Base-by-base conservation (phyloP, 768 basidiomycete species). In the Tremella mesenterica region DNA sequence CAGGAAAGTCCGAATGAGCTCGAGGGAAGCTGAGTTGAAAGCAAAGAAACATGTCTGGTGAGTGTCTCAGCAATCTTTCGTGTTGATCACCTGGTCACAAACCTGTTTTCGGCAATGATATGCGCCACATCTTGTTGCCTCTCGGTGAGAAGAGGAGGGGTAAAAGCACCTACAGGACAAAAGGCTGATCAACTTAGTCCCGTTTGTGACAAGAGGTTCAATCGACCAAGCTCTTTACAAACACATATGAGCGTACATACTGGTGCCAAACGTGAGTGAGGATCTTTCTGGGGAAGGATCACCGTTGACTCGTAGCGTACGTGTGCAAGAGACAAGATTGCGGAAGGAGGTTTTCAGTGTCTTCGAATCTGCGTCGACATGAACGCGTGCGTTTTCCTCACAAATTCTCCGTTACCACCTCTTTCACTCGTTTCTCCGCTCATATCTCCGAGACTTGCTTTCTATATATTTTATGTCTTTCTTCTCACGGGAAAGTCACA, bases 241-340 rank as follows among this genome's bases (percentile, higher is more conserved):
- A 67, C 71, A 1, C 71, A 73, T 53, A 69, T 70, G 65, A 48
- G 65, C 1, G 71, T 73, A 8, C 71, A 73, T 39, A 73, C 71
- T 9, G 69, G 71, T 4, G 67, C 62, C 18, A 70, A 66, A 44
- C 71, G 71, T 70, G 51, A 59, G 65, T 58, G 56, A 36, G 13
- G 21, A 21, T 33, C 47, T 28, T 28, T 29, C 20, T 21, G 27
- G n/a, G 45, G 27, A 27, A 3, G 9, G 47, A 18, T 18, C n/a
- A 18, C 23, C 5, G 7, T 6, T 26, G 9, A 10, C 23, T n/a
- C n/a, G 23, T 25, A 68, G 66, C 66, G 2, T 63, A 45, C 44
- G 47, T 53, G 4, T 68, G 66, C 33, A 36, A 23, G 16, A 30
- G 36, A 10, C 47, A 48, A 21, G 61, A 59, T 4, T 73, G 71